phyloP scores from a whole-genome alignment of 2,329 filamentous ascomycete genomes.

The Talaromyces sp. region DNA sequence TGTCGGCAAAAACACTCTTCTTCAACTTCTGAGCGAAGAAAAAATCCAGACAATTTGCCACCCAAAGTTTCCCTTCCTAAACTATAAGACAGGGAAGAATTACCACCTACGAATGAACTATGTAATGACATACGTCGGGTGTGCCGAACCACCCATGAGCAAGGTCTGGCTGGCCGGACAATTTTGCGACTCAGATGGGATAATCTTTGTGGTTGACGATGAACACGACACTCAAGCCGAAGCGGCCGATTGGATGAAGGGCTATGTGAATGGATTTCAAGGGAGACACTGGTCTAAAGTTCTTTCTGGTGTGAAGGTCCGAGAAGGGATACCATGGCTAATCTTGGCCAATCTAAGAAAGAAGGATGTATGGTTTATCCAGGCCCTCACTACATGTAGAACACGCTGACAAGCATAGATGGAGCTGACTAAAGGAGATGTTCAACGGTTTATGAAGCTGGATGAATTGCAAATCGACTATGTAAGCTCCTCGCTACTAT shows the following conservation, averaged over 20 bases:
- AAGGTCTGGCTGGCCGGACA: neutral
- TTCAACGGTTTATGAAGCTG: neutral
- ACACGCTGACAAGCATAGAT: neutral
- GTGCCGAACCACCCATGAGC: neutral
- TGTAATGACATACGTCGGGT: neutral
- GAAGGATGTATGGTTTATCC: neutral
- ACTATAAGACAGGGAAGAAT: neutral
- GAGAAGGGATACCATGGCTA: neutral
- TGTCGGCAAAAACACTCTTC: constrained; percentile 1
- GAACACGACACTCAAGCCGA: neutral
- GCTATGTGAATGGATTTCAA: neutral
- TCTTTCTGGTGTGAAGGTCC: neutral
- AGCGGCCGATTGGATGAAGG: neutral
- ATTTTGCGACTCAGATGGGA: neutral
- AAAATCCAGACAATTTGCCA: neutral
- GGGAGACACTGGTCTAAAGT: neutral
- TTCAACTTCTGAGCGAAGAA: neutral
- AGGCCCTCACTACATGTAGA: neutral
- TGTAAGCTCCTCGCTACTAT: neutral
- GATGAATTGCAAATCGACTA: neutral
- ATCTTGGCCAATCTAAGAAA: neutral
- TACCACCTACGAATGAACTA: neutral
- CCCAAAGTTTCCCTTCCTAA: neutral
- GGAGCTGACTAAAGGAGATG: neutral
- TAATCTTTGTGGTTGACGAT: neutral